A percentile compares a stretch with the other conserved stretches of the same genome.
These are phyloP conservation scores for Solanum paucissectum DNA, from an alignment of 257 asterid species.

Conservation along the genomic window DNA sequence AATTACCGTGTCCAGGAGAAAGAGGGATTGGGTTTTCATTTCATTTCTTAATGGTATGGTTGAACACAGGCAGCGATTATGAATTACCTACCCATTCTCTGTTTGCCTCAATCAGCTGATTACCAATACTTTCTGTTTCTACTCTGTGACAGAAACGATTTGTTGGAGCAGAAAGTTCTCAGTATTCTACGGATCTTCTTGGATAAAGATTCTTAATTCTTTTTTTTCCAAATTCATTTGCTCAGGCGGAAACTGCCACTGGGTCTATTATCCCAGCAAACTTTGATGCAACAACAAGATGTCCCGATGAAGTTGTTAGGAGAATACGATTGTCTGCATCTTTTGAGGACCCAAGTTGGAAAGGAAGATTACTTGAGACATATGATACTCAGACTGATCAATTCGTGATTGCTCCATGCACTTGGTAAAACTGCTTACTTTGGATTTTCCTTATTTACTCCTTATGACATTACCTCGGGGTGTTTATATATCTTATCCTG, in stretches of 20 bases:
- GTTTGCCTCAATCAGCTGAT: not conserved
- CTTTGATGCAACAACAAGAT: constrained; percentile 59
- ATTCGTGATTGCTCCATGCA: constrained; percentile 63
- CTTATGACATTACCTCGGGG: not conserved
- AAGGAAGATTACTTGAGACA: constrained; percentile 58
- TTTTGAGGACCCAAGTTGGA: constrained; percentile 59
- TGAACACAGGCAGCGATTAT: not conserved
- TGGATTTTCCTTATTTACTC: not conserved
- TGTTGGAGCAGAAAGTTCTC: not conserved
- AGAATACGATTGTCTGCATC: constrained; percentile 64
- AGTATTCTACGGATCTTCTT: not conserved
- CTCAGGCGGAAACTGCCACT: constrained; percentile 55
- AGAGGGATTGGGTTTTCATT: not conserved
- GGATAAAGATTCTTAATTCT: not conserved
- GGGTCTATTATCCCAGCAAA: constrained; percentile 67
- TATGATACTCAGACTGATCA: constrained; percentile 53
- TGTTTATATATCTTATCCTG: not conserved
- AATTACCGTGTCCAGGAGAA: not conserved
- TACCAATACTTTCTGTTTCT: not conserved
- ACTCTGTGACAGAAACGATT: not conserved
- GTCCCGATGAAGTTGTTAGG: constrained; percentile 86
- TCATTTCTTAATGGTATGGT: not conserved
- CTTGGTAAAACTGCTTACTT: constrained; percentile 39
- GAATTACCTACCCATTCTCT: not conserved
- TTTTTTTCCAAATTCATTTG: constrained; percentile 2